Evolutionary conservation across 768 basidiomycete species (phyloP).

Genomic region (Phylloporus scabripes): DNA sequence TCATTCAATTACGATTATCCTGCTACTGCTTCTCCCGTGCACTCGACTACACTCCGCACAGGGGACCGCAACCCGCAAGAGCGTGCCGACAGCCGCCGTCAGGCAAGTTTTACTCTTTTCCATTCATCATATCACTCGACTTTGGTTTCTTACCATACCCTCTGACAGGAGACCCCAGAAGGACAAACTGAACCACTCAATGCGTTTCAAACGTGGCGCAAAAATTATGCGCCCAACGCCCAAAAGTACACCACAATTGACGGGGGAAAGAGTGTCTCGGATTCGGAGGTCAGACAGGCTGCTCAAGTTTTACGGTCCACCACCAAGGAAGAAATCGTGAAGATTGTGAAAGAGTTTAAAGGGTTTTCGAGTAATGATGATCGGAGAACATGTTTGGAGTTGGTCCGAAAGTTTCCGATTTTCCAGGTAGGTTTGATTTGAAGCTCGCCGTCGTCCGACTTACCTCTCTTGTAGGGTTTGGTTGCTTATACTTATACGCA

Average conservation of each 20-base stretch:
- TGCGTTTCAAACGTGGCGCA: constrained; percentile 13
- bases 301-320: constrained; percentile 12
- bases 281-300: background rate
- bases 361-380: constrained; percentile 3
- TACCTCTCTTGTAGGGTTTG: constrained; percentile 16
- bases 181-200: background rate
- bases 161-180: background rate
- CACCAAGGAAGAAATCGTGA: constrained; percentile 11
- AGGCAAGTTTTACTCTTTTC: background rate
- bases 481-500: constrained; percentile 29
- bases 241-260: constrained; percentile 19
- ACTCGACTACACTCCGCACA: background rate
- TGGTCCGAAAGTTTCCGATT: constrained; percentile 14
- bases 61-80: background rate
- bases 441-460: constrained; percentile 1
- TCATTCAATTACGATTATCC: constrained; percentile 1
- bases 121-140: background rate
- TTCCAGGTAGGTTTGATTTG: constrained; percentile 20
- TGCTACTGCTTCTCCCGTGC: background rate
- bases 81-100: background rate
- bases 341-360: constrained; percentile 17
- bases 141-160: background rate
- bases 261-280: constrained; percentile 4
- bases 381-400: constrained; percentile 10
- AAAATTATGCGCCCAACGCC: background rate